A percentile compares a stretch with the other conserved stretches of the same genome.
phyloP scores from a whole-genome alignment of 108 stramenopile genomes.

The Skeletonema marinoi region DNA sequence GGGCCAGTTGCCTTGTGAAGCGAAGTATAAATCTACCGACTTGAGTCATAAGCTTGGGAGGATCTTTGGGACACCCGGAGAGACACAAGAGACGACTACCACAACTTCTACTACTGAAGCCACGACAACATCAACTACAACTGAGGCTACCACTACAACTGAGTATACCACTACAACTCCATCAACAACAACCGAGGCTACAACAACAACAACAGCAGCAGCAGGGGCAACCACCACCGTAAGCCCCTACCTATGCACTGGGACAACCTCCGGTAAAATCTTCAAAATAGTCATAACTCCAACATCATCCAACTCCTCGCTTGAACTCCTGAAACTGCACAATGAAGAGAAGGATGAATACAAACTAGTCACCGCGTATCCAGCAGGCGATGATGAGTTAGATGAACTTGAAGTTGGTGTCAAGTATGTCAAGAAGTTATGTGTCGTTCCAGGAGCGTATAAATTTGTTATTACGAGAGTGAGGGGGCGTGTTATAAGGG shows the following conservation, averaged over 20 bases:
- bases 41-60: slow-evolving; percentile 7
- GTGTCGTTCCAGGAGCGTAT: background rate
- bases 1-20: background rate
- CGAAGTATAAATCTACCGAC: background rate
- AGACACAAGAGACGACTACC: too few species aligned
- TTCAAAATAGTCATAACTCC: background rate
- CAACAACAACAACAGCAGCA: background rate
- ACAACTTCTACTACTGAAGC: too few species aligned
- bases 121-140: too few species aligned
- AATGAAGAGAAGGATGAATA: background rate
- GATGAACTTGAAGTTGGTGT: background rate
- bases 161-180: background rate
- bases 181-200: background rate
- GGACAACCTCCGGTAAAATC: background rate
- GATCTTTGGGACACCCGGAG: slow-evolving; percentile 6
- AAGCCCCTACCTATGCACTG: background rate
- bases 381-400: background rate
- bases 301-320: background rate
- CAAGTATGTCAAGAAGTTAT: background rate
- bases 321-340: background rate
- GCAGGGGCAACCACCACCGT: background rate
- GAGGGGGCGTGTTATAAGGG: background rate
- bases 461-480: background rate
- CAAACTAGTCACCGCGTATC: background rate
- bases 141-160: background rate